phyloP scores from a whole-genome alignment of 2,329 filamentous ascomycete species.

The Pyricularia sp. region DNA sequence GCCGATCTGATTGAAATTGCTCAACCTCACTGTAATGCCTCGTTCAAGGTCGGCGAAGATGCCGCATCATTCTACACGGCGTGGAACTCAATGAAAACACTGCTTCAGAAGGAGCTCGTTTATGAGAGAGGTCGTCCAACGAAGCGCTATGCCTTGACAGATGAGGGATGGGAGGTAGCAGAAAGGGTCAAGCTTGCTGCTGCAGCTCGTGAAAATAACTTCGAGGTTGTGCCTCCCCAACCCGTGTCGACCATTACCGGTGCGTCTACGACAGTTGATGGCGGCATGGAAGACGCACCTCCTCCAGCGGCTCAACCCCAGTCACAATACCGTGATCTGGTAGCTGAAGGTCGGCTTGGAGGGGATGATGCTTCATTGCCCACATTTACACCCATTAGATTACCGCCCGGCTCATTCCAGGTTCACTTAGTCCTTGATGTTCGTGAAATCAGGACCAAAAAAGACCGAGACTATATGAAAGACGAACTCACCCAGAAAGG shows the following conservation, averaged over 20 bases:
- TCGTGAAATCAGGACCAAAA: conserved; percentile 60
- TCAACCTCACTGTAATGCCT: conserved; percentile 59
- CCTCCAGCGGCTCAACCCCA: conserved; percentile 4
- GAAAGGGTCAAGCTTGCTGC: conserved; percentile 43
- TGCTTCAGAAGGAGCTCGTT: conserved; percentile 60
- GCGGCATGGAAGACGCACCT: conserved; percentile 2
- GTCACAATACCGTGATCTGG: conserved; percentile 21
- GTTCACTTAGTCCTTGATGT: conserved; percentile 62
- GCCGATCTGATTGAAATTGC: conserved; percentile 53
- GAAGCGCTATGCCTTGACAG: conserved; percentile 57
- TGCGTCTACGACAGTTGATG: not conserved
- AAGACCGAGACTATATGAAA: conserved; percentile 65
- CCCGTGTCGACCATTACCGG: no score
- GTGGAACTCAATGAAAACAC: conserved; percentile 71
- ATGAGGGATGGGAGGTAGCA: conserved; percentile 67
- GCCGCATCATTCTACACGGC: conserved; percentile 63
- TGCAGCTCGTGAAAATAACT: conserved; percentile 4
- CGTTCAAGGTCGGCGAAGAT: conserved; percentile 55
- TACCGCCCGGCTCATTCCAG: conserved; percentile 54
- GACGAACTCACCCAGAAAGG: conserved; percentile 56
- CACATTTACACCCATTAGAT: conserved; percentile 42
- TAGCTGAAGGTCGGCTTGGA: conserved; percentile 23
- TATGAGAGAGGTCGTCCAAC: conserved; percentile 56
- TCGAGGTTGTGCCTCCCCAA: not conserved
- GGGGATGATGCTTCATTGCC: conserved; percentile 23